phyloP scores from a whole-genome alignment of 139 green algal genomes.

The Chlamydomonas incerta region DNA sequence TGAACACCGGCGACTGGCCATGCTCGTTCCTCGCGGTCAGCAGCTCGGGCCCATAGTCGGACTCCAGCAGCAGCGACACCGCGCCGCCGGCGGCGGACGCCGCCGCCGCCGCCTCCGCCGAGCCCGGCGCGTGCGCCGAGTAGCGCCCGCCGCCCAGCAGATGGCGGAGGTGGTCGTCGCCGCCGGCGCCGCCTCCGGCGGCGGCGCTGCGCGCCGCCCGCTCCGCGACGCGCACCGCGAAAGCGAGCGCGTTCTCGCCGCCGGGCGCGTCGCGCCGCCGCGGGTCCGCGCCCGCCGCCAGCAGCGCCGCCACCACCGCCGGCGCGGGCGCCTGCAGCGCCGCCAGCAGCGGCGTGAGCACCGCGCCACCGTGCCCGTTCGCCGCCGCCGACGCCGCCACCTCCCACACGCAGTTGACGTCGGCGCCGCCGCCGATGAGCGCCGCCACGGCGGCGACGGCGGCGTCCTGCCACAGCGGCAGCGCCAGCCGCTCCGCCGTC shows the following conservation, averaged over 20 bases:
- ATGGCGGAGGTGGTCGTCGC: not conserved
- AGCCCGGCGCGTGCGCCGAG: not conserved
- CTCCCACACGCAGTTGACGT: not conserved
- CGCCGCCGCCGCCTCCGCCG: too few relatives aligned
- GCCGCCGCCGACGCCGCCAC: not conserved
- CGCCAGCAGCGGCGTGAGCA: slow-evolving; percentile 5
- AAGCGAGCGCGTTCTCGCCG: slow-evolving; percentile 28
- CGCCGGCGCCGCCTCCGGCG: not conserved
- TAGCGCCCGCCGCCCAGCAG: not conserved
- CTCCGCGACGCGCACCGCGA: not conserved
- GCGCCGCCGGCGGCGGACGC: not conserved
- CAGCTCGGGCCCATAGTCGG: not conserved
- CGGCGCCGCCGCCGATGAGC: slow-evolving; percentile 12
- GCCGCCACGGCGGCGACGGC: not conserved
- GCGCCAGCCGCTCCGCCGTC: not conserved
- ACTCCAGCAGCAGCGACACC: not conserved
- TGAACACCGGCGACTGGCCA: slow-evolving; percentile 13
- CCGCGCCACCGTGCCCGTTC: too few relatives aligned
- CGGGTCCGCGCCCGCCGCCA: slow-evolving; percentile 10
- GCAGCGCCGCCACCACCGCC: not conserved
- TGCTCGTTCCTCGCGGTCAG: not conserved
- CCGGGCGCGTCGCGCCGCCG: not conserved
- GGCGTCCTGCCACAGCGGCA: not conserved
- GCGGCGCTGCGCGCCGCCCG: not conserved
- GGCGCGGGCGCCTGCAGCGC: slow-evolving; percentile 27